These are phyloP conservation scores for Colletotrichum viniferum DNA, from an alignment of 2,329 filamentous ascomycete species.

Conservation along the genomic window DNA sequence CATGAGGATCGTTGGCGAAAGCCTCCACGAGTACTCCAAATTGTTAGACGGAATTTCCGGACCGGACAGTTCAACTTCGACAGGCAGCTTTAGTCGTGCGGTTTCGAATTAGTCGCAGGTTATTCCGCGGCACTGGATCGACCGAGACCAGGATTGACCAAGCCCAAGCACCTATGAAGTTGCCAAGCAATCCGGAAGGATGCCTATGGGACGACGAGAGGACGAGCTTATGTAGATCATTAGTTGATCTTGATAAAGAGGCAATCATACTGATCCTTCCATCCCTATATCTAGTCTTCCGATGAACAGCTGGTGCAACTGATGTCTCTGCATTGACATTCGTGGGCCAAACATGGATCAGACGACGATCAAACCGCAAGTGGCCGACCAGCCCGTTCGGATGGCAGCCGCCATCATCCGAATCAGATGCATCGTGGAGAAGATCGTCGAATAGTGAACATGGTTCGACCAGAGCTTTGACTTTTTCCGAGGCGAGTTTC, in stretches of 20 bases:
- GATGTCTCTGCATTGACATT: not conserved
- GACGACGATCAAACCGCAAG: constrained; percentile 18
- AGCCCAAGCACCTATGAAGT: not conserved
- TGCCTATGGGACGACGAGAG: not conserved
- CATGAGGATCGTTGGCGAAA: not conserved
- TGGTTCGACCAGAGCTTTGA: not conserved
- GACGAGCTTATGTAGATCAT: not conserved
- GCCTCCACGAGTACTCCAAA: not conserved
- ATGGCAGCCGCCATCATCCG: constrained; percentile 10
- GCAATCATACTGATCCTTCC: not conserved
- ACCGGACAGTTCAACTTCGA: not conserved
- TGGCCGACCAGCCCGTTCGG: constrained; percentile 6
- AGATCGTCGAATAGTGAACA: not conserved
- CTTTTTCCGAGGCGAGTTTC: not conserved
- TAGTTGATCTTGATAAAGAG: not conserved
- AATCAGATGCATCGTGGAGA: not conserved
- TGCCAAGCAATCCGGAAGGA: not conserved
- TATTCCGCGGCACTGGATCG: not conserved
- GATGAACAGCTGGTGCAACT: not conserved
- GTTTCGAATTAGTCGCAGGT: not conserved
- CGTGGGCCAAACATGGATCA: constrained; percentile 10
- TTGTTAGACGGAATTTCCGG: not conserved
- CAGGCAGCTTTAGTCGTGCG: not conserved
- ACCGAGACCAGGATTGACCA: not conserved
- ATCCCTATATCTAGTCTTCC: not conserved